Evolutionary conservation across 768 basidiomycete genomes (phyloP), one percentile per base, ranked within the genome.

Genomic region (Leccinum broughii): DNA sequence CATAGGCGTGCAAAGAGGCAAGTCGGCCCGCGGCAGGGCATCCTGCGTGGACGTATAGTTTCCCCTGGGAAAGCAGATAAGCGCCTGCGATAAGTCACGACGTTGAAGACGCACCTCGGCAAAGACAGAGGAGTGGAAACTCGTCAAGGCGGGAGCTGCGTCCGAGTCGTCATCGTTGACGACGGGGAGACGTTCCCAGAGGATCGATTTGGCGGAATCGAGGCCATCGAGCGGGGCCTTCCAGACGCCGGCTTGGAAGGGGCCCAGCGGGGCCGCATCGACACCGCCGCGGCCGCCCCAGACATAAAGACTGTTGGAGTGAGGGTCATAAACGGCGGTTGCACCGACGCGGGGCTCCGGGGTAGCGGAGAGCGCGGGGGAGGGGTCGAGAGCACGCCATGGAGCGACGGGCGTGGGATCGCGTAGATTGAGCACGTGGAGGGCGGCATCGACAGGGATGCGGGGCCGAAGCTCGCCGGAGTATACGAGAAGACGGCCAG

Each of bases 201-300:
- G 5, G 24, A 67, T 46, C 7, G 60, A 44, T 7, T 39, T 44
- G 0, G 54, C 35, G 20, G 57, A 9, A 22, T 56, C 49, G 13
- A 53, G 51, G 50, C 51, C 52, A 24, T 61, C 59, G 20, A 71
- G 54, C 5, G 60, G 48, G 41, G 65, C 72, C 11, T 52, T 62
- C 73, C 75, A 77, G 13, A 76, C 24, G n/a, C 74, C 72, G 0
- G 72, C 63, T 51, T 75, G 69, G 39, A 64, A 59, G 3, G 24
- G 56, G 9, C 66, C 65, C 17, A 81, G 67, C 3, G 77, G 77
- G 1, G 71, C 68, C 77, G 77, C 76, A 11, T 32, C 32, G 32
- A 32, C 32, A 2, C 78, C 80, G 2, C 79, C 78, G 17, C 81
- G 73, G 4, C 81, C 80, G 4, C 80, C 81, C 76, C 80, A 83